These are phyloP conservation scores for Emmonsia crescens DNA, from an alignment of 2,329 filamentous ascomycete genomes.

Conservation along the genomic window DNA sequence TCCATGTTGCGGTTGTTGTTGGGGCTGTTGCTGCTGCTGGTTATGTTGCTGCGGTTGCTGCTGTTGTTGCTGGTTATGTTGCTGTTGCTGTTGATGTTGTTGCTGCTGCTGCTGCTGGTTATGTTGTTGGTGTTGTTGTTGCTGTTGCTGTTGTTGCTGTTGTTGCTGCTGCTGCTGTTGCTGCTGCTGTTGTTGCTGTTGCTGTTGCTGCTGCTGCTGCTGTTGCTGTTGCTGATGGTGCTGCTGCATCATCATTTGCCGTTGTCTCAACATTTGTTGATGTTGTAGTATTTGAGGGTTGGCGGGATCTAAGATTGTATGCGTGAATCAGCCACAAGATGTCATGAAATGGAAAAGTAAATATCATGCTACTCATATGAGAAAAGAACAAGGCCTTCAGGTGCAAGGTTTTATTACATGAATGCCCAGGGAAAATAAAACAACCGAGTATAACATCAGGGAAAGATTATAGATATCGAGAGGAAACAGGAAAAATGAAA, in stretches of 20 bases:
- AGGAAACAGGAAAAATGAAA: conserved; percentile 1
- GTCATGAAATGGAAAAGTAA: not conserved
- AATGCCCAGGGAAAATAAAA: not conserved
- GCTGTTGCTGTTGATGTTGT: conserved; percentile 20
- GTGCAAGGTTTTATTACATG: not conserved
- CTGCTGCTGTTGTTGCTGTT: conserved; percentile 27
- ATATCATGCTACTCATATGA: not conserved
- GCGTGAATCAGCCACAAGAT: conserved; percentile 5
- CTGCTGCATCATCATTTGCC: conserved; percentile 23
- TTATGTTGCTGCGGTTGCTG: conserved; percentile 18
- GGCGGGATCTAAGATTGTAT: conserved; percentile 24
- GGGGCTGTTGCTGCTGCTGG: conserved; percentile 24
- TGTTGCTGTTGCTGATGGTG: conserved; percentile 37
- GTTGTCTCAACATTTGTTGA: conserved; percentile 18
- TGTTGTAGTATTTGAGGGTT: conserved; percentile 34
- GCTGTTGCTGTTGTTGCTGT: conserved; percentile 29
- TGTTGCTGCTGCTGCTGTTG: conserved; percentile 18
- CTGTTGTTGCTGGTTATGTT: conserved; percentile 27
- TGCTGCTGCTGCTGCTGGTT: conserved; percentile 36
- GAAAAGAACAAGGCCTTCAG: not conserved
- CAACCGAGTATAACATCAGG: not conserved
- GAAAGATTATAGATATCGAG: not conserved
- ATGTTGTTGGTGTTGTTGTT: conserved; percentile 27
- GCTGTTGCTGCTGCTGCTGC: conserved; percentile 20
- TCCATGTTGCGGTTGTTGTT: conserved; percentile 18